phyloP scores from a whole-genome alignment of 345 rosid species.

The Camelina hispida region DNA sequence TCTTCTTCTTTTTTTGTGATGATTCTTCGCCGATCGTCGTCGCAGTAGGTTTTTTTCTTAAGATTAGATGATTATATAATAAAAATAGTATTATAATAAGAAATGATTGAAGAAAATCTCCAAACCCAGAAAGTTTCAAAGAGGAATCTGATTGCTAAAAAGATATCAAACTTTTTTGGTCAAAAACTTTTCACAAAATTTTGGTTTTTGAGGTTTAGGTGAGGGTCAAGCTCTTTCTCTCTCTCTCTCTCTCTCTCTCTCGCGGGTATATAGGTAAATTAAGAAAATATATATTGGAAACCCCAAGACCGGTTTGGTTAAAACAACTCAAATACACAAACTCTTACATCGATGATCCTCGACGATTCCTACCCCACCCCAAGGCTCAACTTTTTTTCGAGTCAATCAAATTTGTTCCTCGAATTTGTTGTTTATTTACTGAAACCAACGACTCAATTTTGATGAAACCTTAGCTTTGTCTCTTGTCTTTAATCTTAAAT shows the following conservation, averaged over 20 bases:
- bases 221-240: slow-evolving; percentile 39
- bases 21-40: slow-evolving; percentile 34
- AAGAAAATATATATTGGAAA: too few species aligned
- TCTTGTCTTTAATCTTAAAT: not conserved
- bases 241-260: not conserved
- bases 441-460: not conserved
- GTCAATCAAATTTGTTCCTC: not conserved
- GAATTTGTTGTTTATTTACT: not conserved
- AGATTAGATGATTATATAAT: not conserved
- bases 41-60: slow-evolving; percentile 4
- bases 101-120: not conserved
- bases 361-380: not conserved
- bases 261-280: too few species aligned
- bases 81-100: not conserved
- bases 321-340: too few species aligned
- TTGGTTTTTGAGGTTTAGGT: slow-evolving; percentile 36
- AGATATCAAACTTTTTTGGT: slow-evolving; percentile 18
- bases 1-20: slow-evolving; percentile 1
- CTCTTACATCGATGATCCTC: too few species aligned
- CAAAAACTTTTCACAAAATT: slow-evolving; percentile 2
- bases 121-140: slow-evolving; percentile 35
- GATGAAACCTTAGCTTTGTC: not conserved
- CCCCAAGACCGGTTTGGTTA: too few species aligned
- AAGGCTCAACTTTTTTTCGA: not conserved
- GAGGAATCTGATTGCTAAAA: slow-evolving; percentile 23